Evolutionary conservation across 169 alveolate genomes (phyloP), one percentile per base, ranked within the genome.

Genomic region (Cryptosporidium sp.): DNA sequence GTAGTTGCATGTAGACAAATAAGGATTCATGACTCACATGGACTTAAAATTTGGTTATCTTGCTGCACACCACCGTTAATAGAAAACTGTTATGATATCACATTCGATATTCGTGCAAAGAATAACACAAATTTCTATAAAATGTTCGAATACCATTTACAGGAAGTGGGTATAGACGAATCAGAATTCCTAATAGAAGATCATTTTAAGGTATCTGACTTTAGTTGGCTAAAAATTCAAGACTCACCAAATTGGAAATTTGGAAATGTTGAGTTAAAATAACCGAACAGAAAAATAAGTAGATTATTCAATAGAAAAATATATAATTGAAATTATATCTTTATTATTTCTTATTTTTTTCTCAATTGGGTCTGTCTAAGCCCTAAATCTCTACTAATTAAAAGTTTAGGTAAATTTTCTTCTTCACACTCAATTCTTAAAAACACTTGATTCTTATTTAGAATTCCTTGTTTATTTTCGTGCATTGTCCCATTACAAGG

Each of bases 201-300:
- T 4, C n/a, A 31, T 6, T 80, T 80, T 26, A 62, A 37, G 39
- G 89, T 80, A 65, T 80, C 69, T 0, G 89, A 80, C 50, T 45
- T 80, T 29, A 80, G 68, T 45, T 80, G 89, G 89, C 29, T 80
- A 58, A 33, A 48, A 3, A 37, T 65, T 43, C 73, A 62, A 39
- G 43, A 69, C 21, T 80, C 89, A 41, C 89, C 89, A 80, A 62
- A 62, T 37, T 80, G 89, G 89, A 65, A 31, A 21, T 14, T 80
- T 35, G 73, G 62, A 70, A 73, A 37, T 48, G 51, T 73, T 16
- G 37, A 33, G 14, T 59, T 73, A 65, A 31, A 65, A n/a, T n/a
- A 59, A 59, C 37, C 9, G 23, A 26, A 31, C 9, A 59, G 31
- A 21, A 59, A 55, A 55, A 21, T 50, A 55, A 16, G 0, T 51